Conservation (phyloP, 2,329 filamentous ascomycete genomes). For the Xylaria arbuscula region DNA sequence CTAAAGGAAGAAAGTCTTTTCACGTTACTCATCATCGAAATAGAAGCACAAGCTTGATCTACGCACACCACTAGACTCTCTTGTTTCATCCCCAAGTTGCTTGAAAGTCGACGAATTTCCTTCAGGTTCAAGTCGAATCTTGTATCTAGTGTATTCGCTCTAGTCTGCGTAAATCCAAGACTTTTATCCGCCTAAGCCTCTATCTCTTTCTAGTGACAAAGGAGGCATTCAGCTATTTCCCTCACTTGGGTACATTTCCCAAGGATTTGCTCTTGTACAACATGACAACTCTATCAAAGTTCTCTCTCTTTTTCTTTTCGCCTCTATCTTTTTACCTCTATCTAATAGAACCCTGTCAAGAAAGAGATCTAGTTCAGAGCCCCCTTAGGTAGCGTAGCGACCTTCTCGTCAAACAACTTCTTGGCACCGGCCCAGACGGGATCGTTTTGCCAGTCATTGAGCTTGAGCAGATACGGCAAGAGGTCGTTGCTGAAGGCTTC, state of each 20-base stretch:
- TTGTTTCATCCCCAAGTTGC: not conserved
- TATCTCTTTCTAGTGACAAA: conserved; percentile 3
- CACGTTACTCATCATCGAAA: conserved; percentile 18
- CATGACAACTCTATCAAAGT: conserved; percentile 4
- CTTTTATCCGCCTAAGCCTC: conserved; percentile 2
- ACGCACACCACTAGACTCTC: not conserved
- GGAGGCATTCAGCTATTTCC: conserved; percentile 1
- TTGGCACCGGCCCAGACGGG: conserved; percentile 88
- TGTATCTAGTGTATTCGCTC: conserved; percentile 12
- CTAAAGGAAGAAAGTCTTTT: not conserved
- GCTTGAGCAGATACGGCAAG: conserved; percentile 78
- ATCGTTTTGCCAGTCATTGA: conserved; percentile 78
- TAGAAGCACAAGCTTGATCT: not conserved
- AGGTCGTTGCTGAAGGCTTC: conserved; percentile 86
- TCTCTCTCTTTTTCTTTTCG: not conserved
- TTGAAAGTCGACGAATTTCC: not conserved
- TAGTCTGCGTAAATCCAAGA: not conserved
- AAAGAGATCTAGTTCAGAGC: conserved; percentile 28
- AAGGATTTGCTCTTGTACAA: not conserved
- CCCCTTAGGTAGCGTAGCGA: conserved; percentile 71
- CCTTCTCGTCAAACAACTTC: conserved; percentile 86
- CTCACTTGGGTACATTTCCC: not conserved
- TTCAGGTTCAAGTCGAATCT: not conserved
- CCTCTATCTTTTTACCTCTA: not conserved
- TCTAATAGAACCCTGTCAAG: not conserved